phyloP scores from a whole-genome alignment of 495 filamentous ascomycete genomes.

The Friedmanniomyces simplex region DNA sequence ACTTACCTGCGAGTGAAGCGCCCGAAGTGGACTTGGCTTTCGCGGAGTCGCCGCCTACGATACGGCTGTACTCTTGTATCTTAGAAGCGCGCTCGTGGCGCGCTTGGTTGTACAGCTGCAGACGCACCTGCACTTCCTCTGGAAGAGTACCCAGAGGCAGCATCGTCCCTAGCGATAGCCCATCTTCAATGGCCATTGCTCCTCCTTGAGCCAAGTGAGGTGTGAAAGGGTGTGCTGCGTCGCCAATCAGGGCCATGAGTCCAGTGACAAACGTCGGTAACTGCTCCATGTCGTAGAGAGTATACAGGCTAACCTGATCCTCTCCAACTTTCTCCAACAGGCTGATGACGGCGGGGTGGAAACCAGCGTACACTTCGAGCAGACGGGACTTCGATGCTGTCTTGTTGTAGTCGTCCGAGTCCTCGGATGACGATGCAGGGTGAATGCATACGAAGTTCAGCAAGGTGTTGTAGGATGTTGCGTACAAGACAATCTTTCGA shows the following conservation, averaged over 20 bases:
- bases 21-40: slow-evolving; percentile 32
- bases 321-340: slow-evolving; percentile 40
- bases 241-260: slow-evolving; percentile 43
- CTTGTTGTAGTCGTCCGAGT: neutral
- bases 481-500: slow-evolving; percentile 48
- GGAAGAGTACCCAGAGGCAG: slow-evolving; percentile 36
- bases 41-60: slow-evolving; percentile 17
- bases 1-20: neutral
- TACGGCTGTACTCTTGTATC: slow-evolving; percentile 45
- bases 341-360: slow-evolving; percentile 36
- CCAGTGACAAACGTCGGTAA: slow-evolving; percentile 42
- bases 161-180: slow-evolving; percentile 42
- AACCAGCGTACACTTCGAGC: slow-evolving; percentile 40
- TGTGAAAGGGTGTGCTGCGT: slow-evolving; percentile 53
- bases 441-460: slow-evolving; percentile 54
- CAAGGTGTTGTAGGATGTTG: slow-evolving; percentile 41
- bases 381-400: slow-evolving; percentile 17
- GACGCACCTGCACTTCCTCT: slow-evolving; percentile 36
- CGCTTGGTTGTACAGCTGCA: slow-evolving; percentile 45
- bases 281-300: slow-evolving; percentile 45
- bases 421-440: slow-evolving; percentile 35
- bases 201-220: slow-evolving; percentile 33
- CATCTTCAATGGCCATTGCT: slow-evolving; percentile 41
- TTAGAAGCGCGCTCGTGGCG: slow-evolving; percentile 41
- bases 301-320: slow-evolving; percentile 43